phyloP scores from a whole-genome alignment of 768 basidiomycete species.

The Mrakia blollopis region DNA sequence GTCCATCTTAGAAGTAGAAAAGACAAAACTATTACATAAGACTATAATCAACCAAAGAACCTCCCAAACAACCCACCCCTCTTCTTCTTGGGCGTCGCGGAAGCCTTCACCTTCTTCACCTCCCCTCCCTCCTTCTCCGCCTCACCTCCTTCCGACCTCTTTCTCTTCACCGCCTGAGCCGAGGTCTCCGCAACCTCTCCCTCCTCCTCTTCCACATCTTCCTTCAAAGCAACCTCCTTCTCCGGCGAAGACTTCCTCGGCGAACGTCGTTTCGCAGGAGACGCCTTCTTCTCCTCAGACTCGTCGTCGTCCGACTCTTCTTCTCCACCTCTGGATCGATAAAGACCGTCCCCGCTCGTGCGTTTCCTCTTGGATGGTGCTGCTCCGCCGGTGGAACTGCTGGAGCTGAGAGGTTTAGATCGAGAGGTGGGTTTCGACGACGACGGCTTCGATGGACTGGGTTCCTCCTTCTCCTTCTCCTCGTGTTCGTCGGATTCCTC shows the following conservation, averaged over 20 bases:
- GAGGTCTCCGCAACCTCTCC: not conserved
- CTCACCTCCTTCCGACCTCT: slow-evolving; percentile 2
- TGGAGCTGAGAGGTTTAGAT: not conserved
- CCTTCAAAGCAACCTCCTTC: not conserved
- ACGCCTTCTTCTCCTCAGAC: not conserved
- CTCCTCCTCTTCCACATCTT: not conserved
- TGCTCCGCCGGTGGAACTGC: too few relatives aligned
- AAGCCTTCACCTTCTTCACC: not conserved
- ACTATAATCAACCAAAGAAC: too few relatives aligned
- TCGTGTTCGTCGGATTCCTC: not conserved
- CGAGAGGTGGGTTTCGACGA: not conserved
- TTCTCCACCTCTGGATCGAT: not conserved
- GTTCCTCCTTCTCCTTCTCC: not conserved
- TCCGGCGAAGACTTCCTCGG: not conserved
- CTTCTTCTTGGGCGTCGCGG: not conserved
- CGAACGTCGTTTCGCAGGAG: not conserved
- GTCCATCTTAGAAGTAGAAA: too few relatives aligned
- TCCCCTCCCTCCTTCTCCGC: not conserved
- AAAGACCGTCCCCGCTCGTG: not conserved
- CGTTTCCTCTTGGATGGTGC: not conserved
- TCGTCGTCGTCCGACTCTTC: not conserved
- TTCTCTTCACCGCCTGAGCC: not conserved
- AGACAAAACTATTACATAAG: too few relatives aligned
- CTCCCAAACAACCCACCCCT: not conserved
- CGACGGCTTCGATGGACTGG: not conserved